These are phyloP conservation scores for Microascus cirrosus DNA, from an alignment of 2,329 filamentous ascomycete genomes.

Conservation along the genomic window DNA sequence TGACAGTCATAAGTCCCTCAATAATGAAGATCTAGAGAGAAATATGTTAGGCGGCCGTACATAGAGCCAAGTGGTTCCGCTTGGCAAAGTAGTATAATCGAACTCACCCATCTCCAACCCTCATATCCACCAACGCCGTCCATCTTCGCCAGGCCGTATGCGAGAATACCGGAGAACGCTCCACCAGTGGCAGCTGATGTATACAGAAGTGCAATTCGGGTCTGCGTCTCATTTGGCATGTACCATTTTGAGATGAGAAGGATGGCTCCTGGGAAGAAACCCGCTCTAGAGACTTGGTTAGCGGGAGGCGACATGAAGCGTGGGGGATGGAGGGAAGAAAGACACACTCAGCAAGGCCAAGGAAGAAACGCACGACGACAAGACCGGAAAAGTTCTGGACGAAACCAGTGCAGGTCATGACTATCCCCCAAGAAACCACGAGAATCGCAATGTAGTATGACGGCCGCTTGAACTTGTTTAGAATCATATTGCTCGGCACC, in stretches of 20 bases:
- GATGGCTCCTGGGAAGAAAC: constrained; percentile 30
- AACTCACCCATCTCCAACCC: constrained; percentile 59
- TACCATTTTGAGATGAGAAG: constrained; percentile 87
- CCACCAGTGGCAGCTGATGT: constrained; percentile 67
- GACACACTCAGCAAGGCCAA: constrained; percentile 65
- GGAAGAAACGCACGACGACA: constrained; percentile 72
- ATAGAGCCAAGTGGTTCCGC: no score
- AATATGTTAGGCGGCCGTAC: not conserved
- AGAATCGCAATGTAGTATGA: not conserved
- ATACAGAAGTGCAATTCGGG: constrained; percentile 92
- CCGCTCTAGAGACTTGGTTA: not conserved
- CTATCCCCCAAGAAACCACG: constrained; percentile 53
- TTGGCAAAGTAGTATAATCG: constrained; percentile 52
- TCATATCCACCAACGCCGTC: constrained; percentile 53
- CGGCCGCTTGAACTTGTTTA: constrained; percentile 37
- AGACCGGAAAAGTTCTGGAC: constrained; percentile 69
- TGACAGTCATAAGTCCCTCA: constrained; percentile 28
- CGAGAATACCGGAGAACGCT: constrained; percentile 78
- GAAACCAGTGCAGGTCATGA: constrained; percentile 65
- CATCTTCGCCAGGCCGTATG: constrained; percentile 85
- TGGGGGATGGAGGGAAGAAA: constrained; percentile 45
- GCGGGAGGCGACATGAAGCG: constrained; percentile 1
- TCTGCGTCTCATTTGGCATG: constrained; percentile 74
- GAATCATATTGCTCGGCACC: constrained; percentile 43
- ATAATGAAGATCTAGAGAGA: constrained; percentile 54